Conservation (phyloP, 768 basidiomycete genomes). For the Tubosaeta sp. region DNA sequence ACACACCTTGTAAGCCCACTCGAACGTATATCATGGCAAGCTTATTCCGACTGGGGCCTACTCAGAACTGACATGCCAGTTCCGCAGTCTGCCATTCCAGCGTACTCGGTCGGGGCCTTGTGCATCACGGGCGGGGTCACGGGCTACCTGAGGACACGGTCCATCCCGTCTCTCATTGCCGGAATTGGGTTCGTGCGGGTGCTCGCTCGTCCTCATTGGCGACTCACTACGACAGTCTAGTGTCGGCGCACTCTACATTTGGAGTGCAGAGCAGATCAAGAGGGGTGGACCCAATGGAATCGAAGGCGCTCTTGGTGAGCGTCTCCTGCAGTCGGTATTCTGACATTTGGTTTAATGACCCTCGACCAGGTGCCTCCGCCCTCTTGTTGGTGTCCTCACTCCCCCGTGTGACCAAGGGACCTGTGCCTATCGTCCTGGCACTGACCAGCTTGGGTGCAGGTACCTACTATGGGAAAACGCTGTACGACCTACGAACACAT, state of each 20-base stretch:
- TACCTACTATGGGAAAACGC: conserved; percentile 62
- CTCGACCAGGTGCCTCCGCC: conserved; percentile 62
- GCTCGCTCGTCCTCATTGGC: background rate
- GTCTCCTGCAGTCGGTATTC: background rate
- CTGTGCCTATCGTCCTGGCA: conserved; percentile 62
- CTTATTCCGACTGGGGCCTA: conserved; percentile 5
- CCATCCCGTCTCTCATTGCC: conserved; percentile 78
- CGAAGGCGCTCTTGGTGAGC: conserved; percentile 71
- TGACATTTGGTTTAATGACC: background rate
- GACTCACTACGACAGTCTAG: conserved; percentile 31
- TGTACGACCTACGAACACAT: conserved; percentile 36
- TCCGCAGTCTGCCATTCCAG: conserved; percentile 73
- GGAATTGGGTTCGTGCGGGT: conserved; percentile 59
- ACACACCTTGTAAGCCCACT: conserved; percentile 19
- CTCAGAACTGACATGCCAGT: conserved; percentile 22
- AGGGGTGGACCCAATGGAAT: conserved; percentile 71
- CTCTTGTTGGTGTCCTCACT: conserved; percentile 69
- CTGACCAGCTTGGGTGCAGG: conserved; percentile 57
- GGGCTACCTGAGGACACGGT: conserved; percentile 67
- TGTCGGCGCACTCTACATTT: conserved; percentile 75
- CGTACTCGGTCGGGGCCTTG: conserved; percentile 70
- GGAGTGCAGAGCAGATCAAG: conserved; percentile 72
- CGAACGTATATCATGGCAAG: conserved; percentile 26
- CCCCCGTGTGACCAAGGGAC: conserved; percentile 69
- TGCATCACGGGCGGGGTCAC: conserved; percentile 75